Percentiles rank a stretch among this genome's conserved stretches.
phyloP scores from a whole-genome alignment of 306 rosid genomes.

The Pterocarpus macrocarpus region DNA sequence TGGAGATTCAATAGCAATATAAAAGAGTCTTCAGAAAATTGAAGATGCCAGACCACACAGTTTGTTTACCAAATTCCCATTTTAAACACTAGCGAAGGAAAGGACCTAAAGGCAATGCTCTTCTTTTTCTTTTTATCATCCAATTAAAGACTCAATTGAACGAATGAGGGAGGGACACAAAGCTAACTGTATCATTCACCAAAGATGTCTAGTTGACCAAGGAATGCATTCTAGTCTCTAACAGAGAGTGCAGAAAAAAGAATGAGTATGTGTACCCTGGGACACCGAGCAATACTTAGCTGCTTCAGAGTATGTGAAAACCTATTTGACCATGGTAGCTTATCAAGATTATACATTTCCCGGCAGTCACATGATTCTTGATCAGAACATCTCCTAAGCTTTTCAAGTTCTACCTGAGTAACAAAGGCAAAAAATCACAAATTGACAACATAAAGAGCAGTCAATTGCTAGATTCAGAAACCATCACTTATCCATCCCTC shows the following conservation, averaged over 20 bases:
- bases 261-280: slow-evolving; percentile 65
- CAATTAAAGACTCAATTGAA: too few species aligned
- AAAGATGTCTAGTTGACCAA: slow-evolving; percentile 34
- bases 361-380: slow-evolving; percentile 75
- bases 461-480: slow-evolving; percentile 35
- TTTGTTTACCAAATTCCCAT: slow-evolving; percentile 4
- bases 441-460: slow-evolving; percentile 40
- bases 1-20: slow-evolving; percentile 38
- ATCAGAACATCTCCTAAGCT: slow-evolving; percentile 71
- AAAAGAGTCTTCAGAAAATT: slow-evolving; percentile 28
- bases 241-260: slow-evolving; percentile 27
- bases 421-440: slow-evolving; percentile 43
- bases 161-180: too few species aligned
- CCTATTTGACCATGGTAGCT: slow-evolving; percentile 84
- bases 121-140: too few species aligned
- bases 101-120: too few species aligned
- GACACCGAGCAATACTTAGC: slow-evolving; percentile 84
- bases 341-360: slow-evolving; percentile 54
- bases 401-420: slow-evolving; percentile 71
- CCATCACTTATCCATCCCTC: slow-evolving; percentile 33
- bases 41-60: slow-evolving; percentile 23
- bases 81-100: too few species aligned
- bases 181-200: background rate
- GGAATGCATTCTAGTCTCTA: background rate
- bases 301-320: slow-evolving; percentile 78